Conservation (phyloP, 1,284 basidiomycete genomes). For the Pascua sp. region DNA sequence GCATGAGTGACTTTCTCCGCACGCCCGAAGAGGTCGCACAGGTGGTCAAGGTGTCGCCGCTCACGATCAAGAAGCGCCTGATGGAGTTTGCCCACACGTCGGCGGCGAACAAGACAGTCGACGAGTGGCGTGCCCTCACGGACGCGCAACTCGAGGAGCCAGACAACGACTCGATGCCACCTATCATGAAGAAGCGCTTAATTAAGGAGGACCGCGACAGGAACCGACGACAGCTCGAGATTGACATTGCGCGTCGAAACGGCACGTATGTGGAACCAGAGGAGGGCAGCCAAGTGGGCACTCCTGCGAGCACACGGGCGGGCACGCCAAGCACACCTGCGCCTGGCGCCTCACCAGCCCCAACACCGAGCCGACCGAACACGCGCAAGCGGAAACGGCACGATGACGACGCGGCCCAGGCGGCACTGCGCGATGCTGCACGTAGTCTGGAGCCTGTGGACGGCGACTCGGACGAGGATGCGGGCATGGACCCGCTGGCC, state of each 20-base stretch:
- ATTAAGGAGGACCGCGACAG: too few species aligned
- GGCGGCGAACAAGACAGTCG: constrained; percentile 77
- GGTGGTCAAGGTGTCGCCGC: constrained; percentile 96
- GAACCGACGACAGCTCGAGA: too few species aligned
- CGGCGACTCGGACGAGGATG: constrained; percentile 23
- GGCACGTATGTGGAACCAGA: background rate
- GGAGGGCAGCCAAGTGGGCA: background rate
- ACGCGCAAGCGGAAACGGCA: background rate
- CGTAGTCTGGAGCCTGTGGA: background rate
- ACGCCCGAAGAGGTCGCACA: constrained; percentile 94
- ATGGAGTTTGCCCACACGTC: constrained; percentile 92
- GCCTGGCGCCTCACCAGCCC: background rate
- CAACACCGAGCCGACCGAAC: background rate
- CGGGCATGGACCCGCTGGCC: constrained; percentile 50
- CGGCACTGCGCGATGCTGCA: background rate
- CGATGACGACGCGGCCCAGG: constrained; percentile 6
- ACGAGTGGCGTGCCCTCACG: constrained; percentile 84
- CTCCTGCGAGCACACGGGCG: background rate
- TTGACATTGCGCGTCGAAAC: too few species aligned
- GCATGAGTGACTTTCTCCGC: constrained; percentile 96
- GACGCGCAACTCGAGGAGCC: constrained; percentile 54
- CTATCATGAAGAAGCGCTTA: constrained; percentile 27
- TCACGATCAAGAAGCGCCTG: constrained; percentile 87
- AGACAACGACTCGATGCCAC: constrained; percentile 34
- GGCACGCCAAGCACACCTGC: too few species aligned